Evolutionary conservation across 179 eudicot genomes (phyloP).

Genomic region (Actinidia polygama): DNA sequence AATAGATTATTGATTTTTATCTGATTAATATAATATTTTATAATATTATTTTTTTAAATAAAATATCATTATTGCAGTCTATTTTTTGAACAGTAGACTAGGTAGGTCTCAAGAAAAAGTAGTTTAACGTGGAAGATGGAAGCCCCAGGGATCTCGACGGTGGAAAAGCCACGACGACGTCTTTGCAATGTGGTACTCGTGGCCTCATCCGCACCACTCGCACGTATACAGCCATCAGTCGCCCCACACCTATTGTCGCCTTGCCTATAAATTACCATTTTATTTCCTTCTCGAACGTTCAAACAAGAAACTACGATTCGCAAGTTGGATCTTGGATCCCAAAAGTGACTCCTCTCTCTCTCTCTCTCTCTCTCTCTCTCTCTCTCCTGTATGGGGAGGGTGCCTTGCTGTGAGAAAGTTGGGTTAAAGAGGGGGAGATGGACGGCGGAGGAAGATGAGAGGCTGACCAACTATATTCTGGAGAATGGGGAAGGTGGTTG

Average conservation of each 20-base stretch:
- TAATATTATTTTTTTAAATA: too few relatives aligned
- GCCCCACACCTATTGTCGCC: not conserved
- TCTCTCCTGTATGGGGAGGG: constrained; percentile 49
- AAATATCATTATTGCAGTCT: too few relatives aligned
- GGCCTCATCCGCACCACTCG: constrained; percentile 46
- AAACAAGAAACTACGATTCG: not conserved
- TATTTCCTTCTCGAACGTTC: not conserved
- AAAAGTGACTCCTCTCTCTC: too few relatives aligned
- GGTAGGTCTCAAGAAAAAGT: too few relatives aligned
- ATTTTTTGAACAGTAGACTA: too few relatives aligned
- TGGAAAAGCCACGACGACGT: constrained; percentile 52
- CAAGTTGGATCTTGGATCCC: too few relatives aligned
- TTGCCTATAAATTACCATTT: not conserved
- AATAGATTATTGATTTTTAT: too few relatives aligned
- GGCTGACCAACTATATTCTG: constrained; percentile 40
- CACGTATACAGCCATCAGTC: not conserved
- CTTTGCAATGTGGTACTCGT: constrained; percentile 31
- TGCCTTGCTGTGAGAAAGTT: constrained; percentile 62
- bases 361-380: not conserved
- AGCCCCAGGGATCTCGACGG: constrained; percentile 36
- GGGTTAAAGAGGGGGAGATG: constrained; percentile 70
- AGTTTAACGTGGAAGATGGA: constrained; percentile 63
- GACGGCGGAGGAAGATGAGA: constrained; percentile 59
- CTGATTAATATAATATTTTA: too few relatives aligned
- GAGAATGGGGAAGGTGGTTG: constrained; percentile 61